phyloP scores from a whole-genome alignment of 768 basidiomycete species.

The Russula abietina region DNA sequence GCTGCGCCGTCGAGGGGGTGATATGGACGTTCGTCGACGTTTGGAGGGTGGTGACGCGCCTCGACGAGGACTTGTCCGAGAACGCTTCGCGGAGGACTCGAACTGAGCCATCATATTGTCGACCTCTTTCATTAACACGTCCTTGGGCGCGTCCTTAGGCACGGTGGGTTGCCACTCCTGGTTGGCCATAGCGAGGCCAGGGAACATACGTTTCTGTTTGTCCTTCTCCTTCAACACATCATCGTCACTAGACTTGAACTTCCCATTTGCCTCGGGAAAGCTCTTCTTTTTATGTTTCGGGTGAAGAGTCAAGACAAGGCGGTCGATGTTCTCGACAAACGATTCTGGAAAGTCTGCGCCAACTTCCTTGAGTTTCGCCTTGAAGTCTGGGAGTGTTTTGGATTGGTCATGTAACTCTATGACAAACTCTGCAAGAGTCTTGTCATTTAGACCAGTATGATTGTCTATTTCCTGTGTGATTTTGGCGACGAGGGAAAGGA shows the following conservation, averaged over 20 bases:
- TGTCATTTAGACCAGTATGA: constrained; percentile 79
- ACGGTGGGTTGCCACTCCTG: constrained; percentile 54
- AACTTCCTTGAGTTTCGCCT: constrained; percentile 64
- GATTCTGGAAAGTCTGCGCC: constrained; percentile 86
- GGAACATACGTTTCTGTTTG: constrained; percentile 80
- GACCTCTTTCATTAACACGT: constrained; percentile 80
- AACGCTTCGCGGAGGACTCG: constrained; percentile 62
- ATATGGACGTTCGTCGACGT: constrained; percentile 51
- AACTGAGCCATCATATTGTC: constrained; percentile 83
- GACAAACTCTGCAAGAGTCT: constrained; percentile 91
- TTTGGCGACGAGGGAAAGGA: constrained; percentile 84
- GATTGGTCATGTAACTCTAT: constrained; percentile 83
- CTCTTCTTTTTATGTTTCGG: constrained; percentile 88
- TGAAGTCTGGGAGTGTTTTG: constrained; percentile 75
- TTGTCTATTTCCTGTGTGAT: constrained; percentile 93
- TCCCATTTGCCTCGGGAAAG: constrained; percentile 37
- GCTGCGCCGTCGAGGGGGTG: constrained; percentile 44
- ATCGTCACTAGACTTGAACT: constrained; percentile 32
- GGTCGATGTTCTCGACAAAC: constrained; percentile 88
- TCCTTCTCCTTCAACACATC: constrained; percentile 54
- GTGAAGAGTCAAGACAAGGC: constrained; percentile 89
- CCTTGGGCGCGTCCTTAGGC: constrained; percentile 71
- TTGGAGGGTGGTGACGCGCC: constrained; percentile 42
- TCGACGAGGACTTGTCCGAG: constrained; percentile 36
- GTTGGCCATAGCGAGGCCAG: constrained; percentile 81